Conservation (phyloP, 2,329 filamentous ascomycete genomes). For the Chalaropsis ovoidea region DNA sequence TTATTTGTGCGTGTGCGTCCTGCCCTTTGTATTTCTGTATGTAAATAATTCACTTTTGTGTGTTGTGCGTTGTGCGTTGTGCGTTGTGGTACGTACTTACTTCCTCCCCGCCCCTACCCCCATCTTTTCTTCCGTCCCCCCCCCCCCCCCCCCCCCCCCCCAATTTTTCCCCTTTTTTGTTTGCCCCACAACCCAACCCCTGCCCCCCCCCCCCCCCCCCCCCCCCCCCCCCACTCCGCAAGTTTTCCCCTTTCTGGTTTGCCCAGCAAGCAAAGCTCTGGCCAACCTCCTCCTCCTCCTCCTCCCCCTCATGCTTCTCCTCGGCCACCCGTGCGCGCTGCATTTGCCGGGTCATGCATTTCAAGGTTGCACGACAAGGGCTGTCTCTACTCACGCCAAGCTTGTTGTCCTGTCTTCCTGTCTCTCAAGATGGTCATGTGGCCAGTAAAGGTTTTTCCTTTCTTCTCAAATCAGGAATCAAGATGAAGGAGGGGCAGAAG, state of each 20-base stretch:
- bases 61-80: too few relatives aligned
- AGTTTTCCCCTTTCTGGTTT: slow-evolving; percentile 3
- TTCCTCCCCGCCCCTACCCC: too few relatives aligned
- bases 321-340: background rate
- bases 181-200: background rate
- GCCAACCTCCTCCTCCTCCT: background rate
- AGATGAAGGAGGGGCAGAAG: background rate
- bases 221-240: background rate
- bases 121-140: too few relatives aligned
- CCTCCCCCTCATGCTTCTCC: slow-evolving; percentile 1
- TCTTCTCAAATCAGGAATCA: slow-evolving; percentile 10
- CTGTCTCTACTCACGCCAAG: slow-evolving; percentile 1
- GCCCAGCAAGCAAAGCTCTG: background rate
- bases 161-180: background rate
- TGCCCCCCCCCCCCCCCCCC: background rate
- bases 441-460: slow-evolving; percentile 23
- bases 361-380: slow-evolving; percentile 21
- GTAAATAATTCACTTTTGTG: too few relatives aligned
- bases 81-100: too few relatives aligned
- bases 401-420: slow-evolving; percentile 2
- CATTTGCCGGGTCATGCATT: slow-evolving; percentile 6
- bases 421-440: slow-evolving; percentile 24
- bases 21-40: too few relatives aligned
- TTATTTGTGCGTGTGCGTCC: too few relatives aligned
- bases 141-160: too few relatives aligned